These are phyloP conservation scores for Suillus luteus DNA, from an alignment of 768 basidiomycete species.

Conservation along the genomic window DNA sequence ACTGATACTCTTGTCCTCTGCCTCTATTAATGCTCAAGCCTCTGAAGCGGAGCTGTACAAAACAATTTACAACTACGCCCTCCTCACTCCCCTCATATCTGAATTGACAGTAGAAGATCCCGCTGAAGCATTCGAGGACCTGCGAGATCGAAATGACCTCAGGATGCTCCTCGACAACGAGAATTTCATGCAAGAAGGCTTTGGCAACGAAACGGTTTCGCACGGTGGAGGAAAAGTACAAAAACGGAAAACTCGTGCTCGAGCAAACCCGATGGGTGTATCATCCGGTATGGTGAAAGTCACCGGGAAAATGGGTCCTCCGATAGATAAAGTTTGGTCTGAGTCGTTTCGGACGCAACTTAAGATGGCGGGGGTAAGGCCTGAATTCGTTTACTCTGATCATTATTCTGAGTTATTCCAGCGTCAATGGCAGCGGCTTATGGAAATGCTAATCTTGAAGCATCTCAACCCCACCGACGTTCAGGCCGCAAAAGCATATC, in stretches of 20 bases:
- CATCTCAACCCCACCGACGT: slow-evolving; percentile 65
- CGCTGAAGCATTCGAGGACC: slow-evolving; percentile 95
- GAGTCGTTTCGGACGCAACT: slow-evolving; percentile 80
- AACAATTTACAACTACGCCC: slow-evolving; percentile 78
- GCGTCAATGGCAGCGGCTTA: slow-evolving; percentile 91
- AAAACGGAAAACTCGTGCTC: slow-evolving; percentile 43
- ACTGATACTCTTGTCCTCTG: neutral
- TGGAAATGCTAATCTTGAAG: slow-evolving; percentile 87
- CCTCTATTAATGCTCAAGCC: neutral
- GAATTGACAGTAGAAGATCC: slow-evolving; percentile 98
- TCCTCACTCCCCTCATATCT: slow-evolving; percentile 67
- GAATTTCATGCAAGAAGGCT: slow-evolving; percentile 72
- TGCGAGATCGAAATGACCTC: slow-evolving; percentile 91
- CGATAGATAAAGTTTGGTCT: slow-evolving; percentile 72
- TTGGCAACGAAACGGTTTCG: slow-evolving; percentile 44
- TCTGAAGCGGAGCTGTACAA: slow-evolving; percentile 79
- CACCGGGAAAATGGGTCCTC: slow-evolving; percentile 74
- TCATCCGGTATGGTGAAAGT: slow-evolving; percentile 23
- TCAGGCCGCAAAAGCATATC: slow-evolving; percentile 60
- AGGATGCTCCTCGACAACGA: slow-evolving; percentile 67
- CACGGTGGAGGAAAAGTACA: slow-evolving; percentile 49
- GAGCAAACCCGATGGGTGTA: slow-evolving; percentile 25
- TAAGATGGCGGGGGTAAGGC: slow-evolving; percentile 84
- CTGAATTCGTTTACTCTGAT: slow-evolving; percentile 6
- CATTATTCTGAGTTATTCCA: slow-evolving; percentile 31